Evolutionary conservation across 169 alveolate genomes (phyloP).

Genomic region (Theileria equi): DNA sequence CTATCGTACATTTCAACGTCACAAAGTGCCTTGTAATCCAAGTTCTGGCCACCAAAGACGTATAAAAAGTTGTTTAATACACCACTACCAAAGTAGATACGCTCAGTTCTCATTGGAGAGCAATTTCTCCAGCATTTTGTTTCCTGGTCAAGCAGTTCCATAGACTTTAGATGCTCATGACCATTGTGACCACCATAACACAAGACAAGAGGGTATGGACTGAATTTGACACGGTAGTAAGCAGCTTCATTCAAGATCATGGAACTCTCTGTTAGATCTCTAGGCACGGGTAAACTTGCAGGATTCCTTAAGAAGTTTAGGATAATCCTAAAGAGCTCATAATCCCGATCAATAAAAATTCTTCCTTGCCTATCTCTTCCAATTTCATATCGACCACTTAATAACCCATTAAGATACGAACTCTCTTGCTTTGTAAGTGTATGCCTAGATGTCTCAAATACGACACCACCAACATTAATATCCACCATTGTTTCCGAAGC

Average conservation of each 20-base stretch:
- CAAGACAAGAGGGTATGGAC: slow-evolving; percentile 81
- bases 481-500: slow-evolving; percentile 85
- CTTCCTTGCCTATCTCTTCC: slow-evolving; percentile 82
- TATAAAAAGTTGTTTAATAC: slow-evolving; percentile 76
- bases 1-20: slow-evolving; percentile 87
- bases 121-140: slow-evolving; percentile 86
- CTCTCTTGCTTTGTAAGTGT: slow-evolving; percentile 78
- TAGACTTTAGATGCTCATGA: slow-evolving; percentile 71
- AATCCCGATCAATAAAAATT: slow-evolving; percentile 83
- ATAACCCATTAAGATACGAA: slow-evolving; percentile 72
- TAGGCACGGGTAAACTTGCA: slow-evolving; percentile 71
- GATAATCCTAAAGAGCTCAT: slow-evolving; percentile 78
- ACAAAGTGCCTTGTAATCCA: slow-evolving; percentile 88
- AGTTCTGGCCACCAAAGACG: slow-evolving; percentile 87
- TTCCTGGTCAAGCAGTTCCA: slow-evolving; percentile 80
- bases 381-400: slow-evolving; percentile 80
- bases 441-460: slow-evolving; percentile 82
- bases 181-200: slow-evolving; percentile 84
- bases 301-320: slow-evolving; percentile 82
- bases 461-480: slow-evolving; percentile 84
- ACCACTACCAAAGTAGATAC: slow-evolving; percentile 79
- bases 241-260: slow-evolving; percentile 76
- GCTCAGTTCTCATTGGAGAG: slow-evolving; percentile 82
- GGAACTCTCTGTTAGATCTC: slow-evolving; percentile 80
- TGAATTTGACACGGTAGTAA: slow-evolving; percentile 77